A percentile compares a stretch with the other conserved stretches of the same genome.
These are phyloP conservation scores for Kazachstania africana DNA, from an alignment of 805 yeast genomes.

Conservation along the genomic window DNA sequence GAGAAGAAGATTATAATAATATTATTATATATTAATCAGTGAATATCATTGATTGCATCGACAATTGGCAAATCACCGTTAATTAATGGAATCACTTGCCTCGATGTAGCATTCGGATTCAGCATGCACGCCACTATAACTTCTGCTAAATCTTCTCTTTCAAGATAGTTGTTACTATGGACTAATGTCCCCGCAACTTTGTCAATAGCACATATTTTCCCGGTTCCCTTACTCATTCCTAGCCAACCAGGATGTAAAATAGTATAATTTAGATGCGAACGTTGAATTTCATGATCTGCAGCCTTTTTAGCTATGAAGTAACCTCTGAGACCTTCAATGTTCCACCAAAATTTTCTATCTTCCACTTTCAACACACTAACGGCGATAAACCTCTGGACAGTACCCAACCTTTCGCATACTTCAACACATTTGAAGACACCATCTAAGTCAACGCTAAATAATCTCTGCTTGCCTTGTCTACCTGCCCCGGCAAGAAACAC, in stretches of 20 bases:
- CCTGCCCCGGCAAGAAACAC: slow-evolving; percentile 54
- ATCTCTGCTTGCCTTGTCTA: slow-evolving; percentile 36
- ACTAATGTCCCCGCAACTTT: not conserved
- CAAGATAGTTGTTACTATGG: slow-evolving; percentile 20
- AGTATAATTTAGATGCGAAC: slow-evolving; percentile 37
- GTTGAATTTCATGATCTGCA: slow-evolving; percentile 38
- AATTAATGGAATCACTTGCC: not conserved
- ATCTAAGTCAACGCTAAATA: slow-evolving; percentile 45
- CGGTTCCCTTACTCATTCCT: slow-evolving; percentile 26
- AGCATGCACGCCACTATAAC: slow-evolving; percentile 31
- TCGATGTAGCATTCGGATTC: slow-evolving; percentile 25
- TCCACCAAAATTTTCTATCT: slow-evolving; percentile 34
- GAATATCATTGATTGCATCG: not conserved
- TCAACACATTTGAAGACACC: slow-evolving; percentile 47
- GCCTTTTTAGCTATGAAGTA: slow-evolving; percentile 52
- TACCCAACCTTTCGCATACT: slow-evolving; percentile 34
- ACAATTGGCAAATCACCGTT: not conserved
- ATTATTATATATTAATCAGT: too few species aligned
- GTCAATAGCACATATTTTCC: slow-evolving; percentile 26
- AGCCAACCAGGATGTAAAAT: slow-evolving; percentile 41
- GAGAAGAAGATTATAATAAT: too few species aligned
- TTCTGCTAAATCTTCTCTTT: slow-evolving; percentile 46
- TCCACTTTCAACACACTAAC: slow-evolving; percentile 45
- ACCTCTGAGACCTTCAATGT: slow-evolving; percentile 27
- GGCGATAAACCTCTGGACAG: slow-evolving; percentile 35